Percentiles rank a stretch among this genome's conserved stretches.
These are phyloP conservation scores for Fusarium humuli DNA, from an alignment of 2,329 filamentous ascomycete species.

Conservation along the genomic window DNA sequence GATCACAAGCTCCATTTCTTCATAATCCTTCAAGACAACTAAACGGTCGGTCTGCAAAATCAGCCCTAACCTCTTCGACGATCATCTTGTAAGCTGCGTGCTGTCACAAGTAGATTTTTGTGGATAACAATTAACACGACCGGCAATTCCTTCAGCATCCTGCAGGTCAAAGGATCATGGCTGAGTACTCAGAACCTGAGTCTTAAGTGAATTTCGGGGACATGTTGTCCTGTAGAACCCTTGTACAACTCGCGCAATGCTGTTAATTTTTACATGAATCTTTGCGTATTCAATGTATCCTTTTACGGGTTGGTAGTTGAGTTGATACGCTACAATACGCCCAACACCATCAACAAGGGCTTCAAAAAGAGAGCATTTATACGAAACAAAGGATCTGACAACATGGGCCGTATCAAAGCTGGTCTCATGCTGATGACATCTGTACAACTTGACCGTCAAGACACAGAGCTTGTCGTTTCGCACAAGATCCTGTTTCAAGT, in stretches of 20 bases:
- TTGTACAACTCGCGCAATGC: neutral
- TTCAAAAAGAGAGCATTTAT: neutral
- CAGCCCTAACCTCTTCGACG: neutral
- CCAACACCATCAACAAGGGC: neutral
- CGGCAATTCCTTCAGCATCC: neutral
- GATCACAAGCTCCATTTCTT: neutral
- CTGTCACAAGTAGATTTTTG: neutral
- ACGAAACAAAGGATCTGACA: neutral
- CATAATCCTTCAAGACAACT: neutral
- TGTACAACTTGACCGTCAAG: neutral
- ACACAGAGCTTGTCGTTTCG: constrained; percentile 3
- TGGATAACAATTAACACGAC: neutral
- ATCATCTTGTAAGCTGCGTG: neutral
- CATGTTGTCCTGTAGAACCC: neutral
- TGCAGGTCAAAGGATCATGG: neutral
- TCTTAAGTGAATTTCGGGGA: neutral
- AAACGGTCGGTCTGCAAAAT: neutral
- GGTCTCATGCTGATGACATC: constrained; percentile 4
- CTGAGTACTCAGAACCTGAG: neutral
- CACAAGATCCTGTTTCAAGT: constrained; percentile 10
- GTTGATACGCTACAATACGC: neutral
- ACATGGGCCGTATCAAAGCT: neutral
- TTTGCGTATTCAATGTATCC: neutral
- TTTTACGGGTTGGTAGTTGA: neutral
- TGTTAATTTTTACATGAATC: neutral